Evolutionary conservation across 2,329 filamentous ascomycete genomes (phyloP).

Genomic region (Colletotrichum nymphaeae): DNA sequence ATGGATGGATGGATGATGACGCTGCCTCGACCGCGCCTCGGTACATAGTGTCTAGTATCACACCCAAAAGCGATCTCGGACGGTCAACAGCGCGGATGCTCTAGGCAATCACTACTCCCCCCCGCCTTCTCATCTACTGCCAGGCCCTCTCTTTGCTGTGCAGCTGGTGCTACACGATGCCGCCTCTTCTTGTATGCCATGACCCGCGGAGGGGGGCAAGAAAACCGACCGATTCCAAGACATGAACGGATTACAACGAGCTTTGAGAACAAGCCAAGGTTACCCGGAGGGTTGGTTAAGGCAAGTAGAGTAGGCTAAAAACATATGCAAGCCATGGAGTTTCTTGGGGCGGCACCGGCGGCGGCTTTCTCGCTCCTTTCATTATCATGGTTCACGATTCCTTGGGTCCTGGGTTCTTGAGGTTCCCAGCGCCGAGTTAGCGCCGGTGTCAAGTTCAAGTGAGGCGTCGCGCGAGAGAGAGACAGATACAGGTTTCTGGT

Average conservation of each 20-base stretch:
- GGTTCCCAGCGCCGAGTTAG: not conserved
- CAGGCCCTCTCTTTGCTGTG: not conserved
- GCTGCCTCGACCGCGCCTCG: not conserved
- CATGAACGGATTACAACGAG: not conserved
- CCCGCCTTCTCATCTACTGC: not conserved
- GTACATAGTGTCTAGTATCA: not conserved
- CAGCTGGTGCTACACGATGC: not conserved
- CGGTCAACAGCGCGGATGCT: not conserved
- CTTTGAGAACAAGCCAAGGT: too few species aligned
- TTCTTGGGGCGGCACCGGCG: too few species aligned
- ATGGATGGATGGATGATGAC: not conserved
- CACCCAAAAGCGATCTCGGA: not conserved
- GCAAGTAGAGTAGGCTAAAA: not conserved
- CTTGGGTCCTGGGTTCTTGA: not conserved
- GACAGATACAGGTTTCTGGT: not conserved
- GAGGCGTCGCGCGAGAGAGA: not conserved
- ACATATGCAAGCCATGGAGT: not conserved
- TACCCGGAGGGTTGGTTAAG: not conserved
- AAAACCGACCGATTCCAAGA: slow-evolving; percentile 21
- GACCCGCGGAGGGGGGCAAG: not conserved
- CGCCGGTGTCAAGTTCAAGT: slow-evolving; percentile 11
- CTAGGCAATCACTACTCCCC: not conserved
- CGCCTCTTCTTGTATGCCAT: not conserved
- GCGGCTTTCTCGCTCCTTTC: not conserved
- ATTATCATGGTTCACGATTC: not conserved